Conservation (phyloP, 306 rosid genomes). For the peach (Prunus persica) region DNA sequence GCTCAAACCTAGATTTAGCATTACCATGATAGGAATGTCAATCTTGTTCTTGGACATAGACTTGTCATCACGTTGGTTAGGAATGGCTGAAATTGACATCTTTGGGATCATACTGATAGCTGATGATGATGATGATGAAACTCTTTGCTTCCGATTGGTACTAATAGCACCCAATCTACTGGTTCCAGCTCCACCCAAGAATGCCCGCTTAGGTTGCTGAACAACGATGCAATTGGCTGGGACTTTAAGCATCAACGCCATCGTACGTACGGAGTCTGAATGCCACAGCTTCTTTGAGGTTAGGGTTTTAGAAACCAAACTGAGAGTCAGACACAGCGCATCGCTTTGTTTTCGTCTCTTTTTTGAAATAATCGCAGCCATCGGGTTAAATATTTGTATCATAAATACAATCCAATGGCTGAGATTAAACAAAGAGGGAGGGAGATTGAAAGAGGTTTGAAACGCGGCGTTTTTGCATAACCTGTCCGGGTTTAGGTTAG, state of each 20-base stretch:
- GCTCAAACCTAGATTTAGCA: no score
- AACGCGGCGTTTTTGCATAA: no score
- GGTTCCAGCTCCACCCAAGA: not conserved
- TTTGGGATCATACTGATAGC: not conserved
- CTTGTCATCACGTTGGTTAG: not conserved
- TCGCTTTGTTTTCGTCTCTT: no score
- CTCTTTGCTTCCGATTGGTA: not conserved
- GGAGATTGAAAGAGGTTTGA: no score
- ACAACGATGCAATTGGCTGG: not conserved
- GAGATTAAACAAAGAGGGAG: no score
- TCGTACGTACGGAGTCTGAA: not conserved
- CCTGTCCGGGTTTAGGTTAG: no score
- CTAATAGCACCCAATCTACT: not conserved
- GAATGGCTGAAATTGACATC: slow-evolving; percentile 3
- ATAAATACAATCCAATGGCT: no score
- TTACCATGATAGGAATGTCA: slow-evolving; percentile 12
- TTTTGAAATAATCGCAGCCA: no score
- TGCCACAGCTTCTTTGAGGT: not conserved
- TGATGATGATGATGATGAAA: not conserved
- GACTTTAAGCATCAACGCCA: slow-evolving; percentile 12
- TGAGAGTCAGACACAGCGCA: no score
- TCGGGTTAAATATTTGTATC: no score
- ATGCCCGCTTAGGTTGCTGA: slow-evolving; percentile 3
- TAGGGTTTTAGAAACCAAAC: not conserved
- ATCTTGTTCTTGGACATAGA: not conserved